phyloP scores from a whole-genome alignment of 768 basidiomycete genomes.

The Boletus rubescentipes region DNA sequence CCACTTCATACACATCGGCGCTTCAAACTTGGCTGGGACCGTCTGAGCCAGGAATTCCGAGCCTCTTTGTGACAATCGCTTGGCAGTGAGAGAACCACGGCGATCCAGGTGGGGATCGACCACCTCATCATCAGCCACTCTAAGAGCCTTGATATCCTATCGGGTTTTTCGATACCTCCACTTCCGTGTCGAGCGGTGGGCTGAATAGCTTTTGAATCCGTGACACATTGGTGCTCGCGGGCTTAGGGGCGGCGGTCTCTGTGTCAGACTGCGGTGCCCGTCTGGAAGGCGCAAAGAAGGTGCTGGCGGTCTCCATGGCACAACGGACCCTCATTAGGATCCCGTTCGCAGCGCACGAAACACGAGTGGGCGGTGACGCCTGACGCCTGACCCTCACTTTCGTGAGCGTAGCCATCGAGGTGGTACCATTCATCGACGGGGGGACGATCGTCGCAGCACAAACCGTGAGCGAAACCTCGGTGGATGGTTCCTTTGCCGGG shows the following conservation, averaged over 20 bases:
- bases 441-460: background rate
- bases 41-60: background rate
- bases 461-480: background rate
- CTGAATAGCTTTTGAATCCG: slow-evolving; percentile 1
- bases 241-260: background rate
- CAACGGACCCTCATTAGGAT: background rate
- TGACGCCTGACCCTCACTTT: background rate
- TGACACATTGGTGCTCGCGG: background rate
- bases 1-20: background rate
- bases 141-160: slow-evolving; percentile 5
- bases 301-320: background rate
- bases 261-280: background rate
- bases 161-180: background rate
- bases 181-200: slow-evolving; percentile 3
- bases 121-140: background rate
- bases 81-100: background rate
- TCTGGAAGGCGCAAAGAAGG: background rate
- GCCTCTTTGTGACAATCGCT: background rate
- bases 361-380: background rate
- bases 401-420: background rate
- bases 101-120: background rate
- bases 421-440: background rate
- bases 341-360: background rate
- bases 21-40: background rate
- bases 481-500: background rate